phyloP scores from a whole-genome alignment of 108 stramenopile genomes.

The Fragilaria radians region DNA sequence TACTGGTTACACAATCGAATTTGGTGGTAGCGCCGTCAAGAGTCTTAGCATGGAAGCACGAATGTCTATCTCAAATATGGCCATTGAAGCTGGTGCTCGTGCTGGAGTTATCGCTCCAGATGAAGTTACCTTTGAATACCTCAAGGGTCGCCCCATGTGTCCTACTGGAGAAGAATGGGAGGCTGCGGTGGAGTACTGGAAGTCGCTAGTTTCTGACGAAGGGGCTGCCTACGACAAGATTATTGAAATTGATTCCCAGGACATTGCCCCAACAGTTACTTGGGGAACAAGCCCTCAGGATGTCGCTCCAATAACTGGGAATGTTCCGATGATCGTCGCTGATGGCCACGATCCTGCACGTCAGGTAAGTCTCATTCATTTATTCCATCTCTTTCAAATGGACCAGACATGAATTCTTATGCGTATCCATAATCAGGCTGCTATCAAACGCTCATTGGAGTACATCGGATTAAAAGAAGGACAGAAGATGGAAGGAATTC shows the following conservation, averaged over 20 bases:
- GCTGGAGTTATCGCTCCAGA: slow-evolving; percentile 93
- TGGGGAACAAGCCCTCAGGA: slow-evolving; percentile 95
- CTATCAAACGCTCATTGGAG: slow-evolving; percentile 76
- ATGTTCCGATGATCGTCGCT: slow-evolving; percentile 67
- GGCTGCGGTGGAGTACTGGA: slow-evolving; percentile 84
- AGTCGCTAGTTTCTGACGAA: slow-evolving; percentile 63
- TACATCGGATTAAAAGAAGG: slow-evolving; percentile 90
- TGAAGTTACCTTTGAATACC: slow-evolving; percentile 82
- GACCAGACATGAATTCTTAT: not conserved
- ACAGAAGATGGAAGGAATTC: slow-evolving; percentile 68
- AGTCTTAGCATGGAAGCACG: slow-evolving; percentile 84
- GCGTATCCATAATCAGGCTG: slow-evolving; percentile 29
- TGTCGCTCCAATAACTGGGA: slow-evolving; percentile 77
- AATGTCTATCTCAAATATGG: slow-evolving; percentile 94
- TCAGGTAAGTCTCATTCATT: slow-evolving; percentile 2
- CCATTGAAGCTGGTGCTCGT: slow-evolving; percentile 92
- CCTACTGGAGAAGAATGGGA: slow-evolving; percentile 88
- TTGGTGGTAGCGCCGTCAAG: slow-evolving; percentile 81
- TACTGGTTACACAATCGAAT: slow-evolving; percentile 93
- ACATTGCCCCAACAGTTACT: slow-evolving; percentile 92
- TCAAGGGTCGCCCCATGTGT: slow-evolving; percentile 91
- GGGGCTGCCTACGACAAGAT: slow-evolving; percentile 83
- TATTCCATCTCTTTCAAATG: not conserved
- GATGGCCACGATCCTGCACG: slow-evolving; percentile 52
- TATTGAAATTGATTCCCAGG: slow-evolving; percentile 75